Conservation (phyloP, 1,139 yeast genomes). For the Yamadazyma atmosphaerica region DNA sequence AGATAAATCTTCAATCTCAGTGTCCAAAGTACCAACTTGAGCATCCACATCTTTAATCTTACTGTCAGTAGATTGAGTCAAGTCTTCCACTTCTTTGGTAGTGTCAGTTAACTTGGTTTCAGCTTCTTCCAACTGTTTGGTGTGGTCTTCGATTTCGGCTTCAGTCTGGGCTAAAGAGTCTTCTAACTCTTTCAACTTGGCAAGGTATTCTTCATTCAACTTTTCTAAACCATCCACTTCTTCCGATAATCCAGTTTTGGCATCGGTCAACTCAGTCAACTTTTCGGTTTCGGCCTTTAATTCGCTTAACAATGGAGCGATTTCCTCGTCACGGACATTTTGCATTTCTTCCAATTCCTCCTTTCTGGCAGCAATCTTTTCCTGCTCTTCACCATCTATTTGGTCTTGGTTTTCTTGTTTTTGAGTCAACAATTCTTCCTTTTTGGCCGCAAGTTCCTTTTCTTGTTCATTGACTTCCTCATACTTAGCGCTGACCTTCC, state of each 20-base stretch:
- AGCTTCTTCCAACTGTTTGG: conserved; percentile 33
- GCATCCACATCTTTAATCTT: conserved; percentile 26
- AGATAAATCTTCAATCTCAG: conserved; percentile 30
- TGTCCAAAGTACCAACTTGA: conserved; percentile 37
- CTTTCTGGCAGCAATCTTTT: conserved; percentile 38
- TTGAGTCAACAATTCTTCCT: conserved; percentile 37
- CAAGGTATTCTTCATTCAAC: conserved; percentile 34
- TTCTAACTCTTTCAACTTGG: conserved; percentile 35
- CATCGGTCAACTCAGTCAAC: conserved; percentile 39
- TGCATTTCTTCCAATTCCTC: conserved; percentile 48
- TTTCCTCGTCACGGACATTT: conserved; percentile 43
- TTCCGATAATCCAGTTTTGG: conserved; percentile 34
- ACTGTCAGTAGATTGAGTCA: conserved; percentile 25
- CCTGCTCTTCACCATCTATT: conserved; percentile 45
- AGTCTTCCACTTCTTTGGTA: conserved; percentile 30
- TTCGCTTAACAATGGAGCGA: conserved; percentile 43
- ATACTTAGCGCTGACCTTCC: conserved; percentile 37
- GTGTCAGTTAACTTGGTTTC: conserved; percentile 33
- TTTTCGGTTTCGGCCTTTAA: conserved; percentile 39
- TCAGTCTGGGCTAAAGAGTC: conserved; percentile 39
- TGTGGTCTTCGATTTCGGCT: conserved; percentile 36
- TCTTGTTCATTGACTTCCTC: conserved; percentile 37
- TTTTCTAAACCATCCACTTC: conserved; percentile 37
- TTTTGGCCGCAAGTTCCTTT: conserved; percentile 33
- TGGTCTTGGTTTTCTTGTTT: conserved; percentile 43